A percentile compares a stretch with the other conserved stretches of the same genome.
Conservation (phyloP, 163 green algal genomes). For the Volvox carteri region DNA sequence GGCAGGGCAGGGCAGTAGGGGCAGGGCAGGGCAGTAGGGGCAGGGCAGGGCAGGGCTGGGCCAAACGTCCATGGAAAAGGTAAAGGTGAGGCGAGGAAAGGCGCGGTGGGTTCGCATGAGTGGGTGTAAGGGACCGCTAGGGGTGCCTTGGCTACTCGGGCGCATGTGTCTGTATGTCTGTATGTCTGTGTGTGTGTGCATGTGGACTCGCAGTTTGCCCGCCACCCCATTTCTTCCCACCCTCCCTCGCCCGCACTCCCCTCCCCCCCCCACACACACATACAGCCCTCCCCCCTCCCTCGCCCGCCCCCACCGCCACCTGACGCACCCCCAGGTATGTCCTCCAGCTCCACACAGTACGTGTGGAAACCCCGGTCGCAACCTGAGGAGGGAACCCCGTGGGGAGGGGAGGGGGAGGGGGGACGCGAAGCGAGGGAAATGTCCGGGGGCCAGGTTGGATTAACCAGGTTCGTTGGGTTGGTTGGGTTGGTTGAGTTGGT, state of each 20-base stretch:
- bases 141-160: no score
- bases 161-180: neutral
- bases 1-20: no score
- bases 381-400: neutral
- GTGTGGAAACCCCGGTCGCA: slow-evolving; percentile 75
- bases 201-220: neutral
- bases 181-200: neutral
- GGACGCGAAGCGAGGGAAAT: neutral
- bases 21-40: no score
- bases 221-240: neutral
- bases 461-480: no score
- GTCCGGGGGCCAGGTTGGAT: no score
- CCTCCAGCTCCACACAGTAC: slow-evolving; percentile 72
- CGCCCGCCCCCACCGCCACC: slow-evolving; percentile 62
- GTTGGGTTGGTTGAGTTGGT: no score
- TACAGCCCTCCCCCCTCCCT: slow-evolving; percentile 62
- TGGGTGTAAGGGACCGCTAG: no score
- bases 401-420: neutral
- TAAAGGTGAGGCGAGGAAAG: no score
- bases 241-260: neutral
- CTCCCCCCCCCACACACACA: neutral
- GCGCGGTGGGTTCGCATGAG: no score
- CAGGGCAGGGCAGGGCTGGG: no score
- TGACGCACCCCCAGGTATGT: slow-evolving; percentile 65
- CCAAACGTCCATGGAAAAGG: no score